Conservation (phyloP, 768 basidiomycete genomes). For the Serendipita sp. region DNA sequence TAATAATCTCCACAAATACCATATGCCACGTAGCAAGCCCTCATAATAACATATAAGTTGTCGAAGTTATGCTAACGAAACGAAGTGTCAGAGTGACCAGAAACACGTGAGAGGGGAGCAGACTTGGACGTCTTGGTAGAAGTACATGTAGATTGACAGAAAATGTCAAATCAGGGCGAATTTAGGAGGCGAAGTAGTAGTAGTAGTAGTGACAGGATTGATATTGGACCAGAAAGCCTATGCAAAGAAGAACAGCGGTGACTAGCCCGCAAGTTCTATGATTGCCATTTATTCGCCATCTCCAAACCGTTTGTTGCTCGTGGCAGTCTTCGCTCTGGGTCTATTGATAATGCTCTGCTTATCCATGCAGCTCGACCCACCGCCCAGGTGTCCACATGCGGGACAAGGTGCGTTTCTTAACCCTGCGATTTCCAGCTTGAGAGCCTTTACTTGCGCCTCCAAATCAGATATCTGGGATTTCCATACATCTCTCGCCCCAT, state of each 20-base stretch:
- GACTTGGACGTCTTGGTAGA: too few relatives aligned
- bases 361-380: neutral
- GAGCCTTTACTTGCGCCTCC: constrained; percentile 52
- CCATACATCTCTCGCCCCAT: constrained; percentile 42
- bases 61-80: too few relatives aligned
- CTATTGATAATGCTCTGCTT: constrained; percentile 9
- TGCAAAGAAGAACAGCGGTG: constrained; percentile 20
- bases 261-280: neutral
- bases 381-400: neutral
- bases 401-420: constrained; percentile 13
- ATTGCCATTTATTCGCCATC: constrained; percentile 7
- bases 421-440: constrained; percentile 51
- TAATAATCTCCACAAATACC: too few relatives aligned
- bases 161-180: constrained; percentile 44
- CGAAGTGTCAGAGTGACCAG: too few relatives aligned
- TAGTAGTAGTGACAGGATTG: constrained; percentile 41
- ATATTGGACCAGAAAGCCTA: constrained; percentile 29
- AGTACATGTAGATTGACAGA: constrained; percentile 18
- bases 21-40: too few relatives aligned
- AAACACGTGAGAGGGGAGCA: too few relatives aligned
- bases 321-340: constrained; percentile 9
- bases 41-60: too few relatives aligned
- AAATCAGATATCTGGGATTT: constrained; percentile 61
- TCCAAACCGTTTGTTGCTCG: constrained; percentile 6
- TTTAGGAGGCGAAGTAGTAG: too few relatives aligned